Evolutionary conservation across 164 flowering plant species (phyloP), one percentile per base, ranked within the genome.

Genomic region (Kalanchoe fedtschenkoi): DNA sequence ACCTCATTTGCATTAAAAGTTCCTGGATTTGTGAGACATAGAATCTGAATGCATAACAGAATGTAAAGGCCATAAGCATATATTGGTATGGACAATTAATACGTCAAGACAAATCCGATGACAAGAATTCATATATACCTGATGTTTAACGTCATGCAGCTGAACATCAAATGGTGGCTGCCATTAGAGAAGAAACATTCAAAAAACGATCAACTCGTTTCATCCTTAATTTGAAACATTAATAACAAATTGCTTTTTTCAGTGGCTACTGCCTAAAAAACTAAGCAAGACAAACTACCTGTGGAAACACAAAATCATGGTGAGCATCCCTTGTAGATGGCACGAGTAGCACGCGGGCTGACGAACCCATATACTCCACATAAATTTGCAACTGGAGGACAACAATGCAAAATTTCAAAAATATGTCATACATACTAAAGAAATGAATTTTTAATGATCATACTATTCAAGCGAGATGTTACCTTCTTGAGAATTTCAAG

Each of bases 291-390:
- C 5, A 37, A 34, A 30, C 54, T 63, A 95, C 99, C 97, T 95
- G 97, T 53, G 99, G 99, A 74, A 87, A 95, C 65, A 91, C 96
- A 72, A 84, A 84, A 67, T 87, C 97, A 72, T 95, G 97, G 74
- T 79, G 68, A 55, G 96, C 91, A 81, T 95, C 99, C 37, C 96
- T 84, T 65, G 74, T 71, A 34, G 99, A 91, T 71, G 99, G 97
- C 61, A 91, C 80, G 58, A 95, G 80, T 68, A 95, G 59, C 37
- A 91, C 96, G 24, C 83, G 86, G 29, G 78, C 81, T 39, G 81
- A 63, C 60, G 93, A 69, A 63, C 97, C 99, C 89, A 90, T 84
- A 59, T 74, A 81, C 60, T 83, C 93, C 46, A 72, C 78, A 77
- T 87, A 78, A 72, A 91, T 96, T 81, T 84, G 90, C 78, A 95